Percentiles rank a stretch among this genome's conserved stretches.
phyloP scores from a whole-genome alignment of 495 filamentous ascomycete species.

The Penicillium pulvis region DNA sequence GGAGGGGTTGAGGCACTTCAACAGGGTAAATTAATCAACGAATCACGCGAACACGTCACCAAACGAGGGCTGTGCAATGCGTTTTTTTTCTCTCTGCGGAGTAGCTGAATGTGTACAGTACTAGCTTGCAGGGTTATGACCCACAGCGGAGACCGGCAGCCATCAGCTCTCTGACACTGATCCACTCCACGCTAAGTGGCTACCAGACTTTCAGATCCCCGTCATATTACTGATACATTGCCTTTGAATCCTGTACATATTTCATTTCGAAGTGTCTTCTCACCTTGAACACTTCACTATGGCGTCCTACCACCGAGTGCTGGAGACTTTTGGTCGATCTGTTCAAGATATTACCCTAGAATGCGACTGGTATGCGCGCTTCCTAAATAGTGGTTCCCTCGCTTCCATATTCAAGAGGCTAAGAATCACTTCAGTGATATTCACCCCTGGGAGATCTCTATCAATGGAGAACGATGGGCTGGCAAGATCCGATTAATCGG shows the following conservation, averaged over 20 bases:
- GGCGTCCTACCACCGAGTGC: conserved; percentile 21
- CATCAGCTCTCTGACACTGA: neutral
- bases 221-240: conserved; percentile 1
- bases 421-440: conserved; percentile 14
- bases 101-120: neutral
- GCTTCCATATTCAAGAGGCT: neutral
- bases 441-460: conserved; percentile 21
- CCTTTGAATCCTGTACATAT: neutral
- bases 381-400: too few species aligned
- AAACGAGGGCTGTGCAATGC: neutral
- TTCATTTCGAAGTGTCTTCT: neutral
- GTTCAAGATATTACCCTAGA: conserved; percentile 20
- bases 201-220: neutral
- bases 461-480: conserved; percentile 21
- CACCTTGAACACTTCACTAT: conserved; percentile 8
- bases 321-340: conserved; percentile 17
- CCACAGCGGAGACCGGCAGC: neutral
- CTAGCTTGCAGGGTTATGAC: neutral
- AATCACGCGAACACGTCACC: neutral
- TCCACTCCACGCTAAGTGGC: neutral
- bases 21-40: neutral
- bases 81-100: neutral
- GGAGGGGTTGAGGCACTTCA: neutral
- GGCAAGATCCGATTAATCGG: conserved; percentile 24
- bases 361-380: conserved; percentile 17